Evolutionary conservation across 306 rosid species (phyloP).

Genomic region (Hippophae gyantsensis): DNA sequence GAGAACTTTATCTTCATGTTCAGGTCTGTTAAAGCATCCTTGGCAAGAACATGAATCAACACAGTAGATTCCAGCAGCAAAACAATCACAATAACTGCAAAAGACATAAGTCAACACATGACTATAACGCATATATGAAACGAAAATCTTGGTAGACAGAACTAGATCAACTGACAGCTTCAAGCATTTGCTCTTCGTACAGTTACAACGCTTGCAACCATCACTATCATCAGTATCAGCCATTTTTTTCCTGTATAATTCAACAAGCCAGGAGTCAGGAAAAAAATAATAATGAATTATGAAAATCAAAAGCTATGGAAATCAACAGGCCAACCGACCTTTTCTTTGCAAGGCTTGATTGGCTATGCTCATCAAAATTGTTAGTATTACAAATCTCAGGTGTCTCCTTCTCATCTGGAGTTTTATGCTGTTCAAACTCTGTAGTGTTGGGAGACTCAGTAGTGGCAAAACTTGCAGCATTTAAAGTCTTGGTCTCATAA

Average conservation of each 20-base stretch:
- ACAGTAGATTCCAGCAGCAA: slow-evolving; percentile 51
- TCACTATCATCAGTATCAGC: slow-evolving; percentile 17
- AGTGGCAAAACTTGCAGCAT: slow-evolving; percentile 20
- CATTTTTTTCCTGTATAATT: slow-evolving; percentile 40
- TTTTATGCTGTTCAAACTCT: slow-evolving; percentile 16
- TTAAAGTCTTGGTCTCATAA: slow-evolving; percentile 18
- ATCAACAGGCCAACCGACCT: slow-evolving; percentile 29
- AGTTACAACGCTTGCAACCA: slow-evolving; percentile 53
- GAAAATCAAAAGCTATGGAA: not conserved
- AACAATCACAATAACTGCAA: slow-evolving; percentile 71
- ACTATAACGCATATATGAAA: not conserved
- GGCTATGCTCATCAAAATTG: slow-evolving; percentile 25
- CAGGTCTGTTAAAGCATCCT: slow-evolving; percentile 50
- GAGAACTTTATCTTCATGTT: slow-evolving; percentile 31
- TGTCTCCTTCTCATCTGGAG: slow-evolving; percentile 24
- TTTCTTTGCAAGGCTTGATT: slow-evolving; percentile 36
- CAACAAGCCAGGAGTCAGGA: slow-evolving; percentile 12
- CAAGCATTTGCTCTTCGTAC: slow-evolving; percentile 61
- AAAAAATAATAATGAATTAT: slow-evolving; percentile 3
- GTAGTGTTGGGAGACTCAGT: slow-evolving; percentile 19
- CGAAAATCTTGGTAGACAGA: slow-evolving; percentile 4
- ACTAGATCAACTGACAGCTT: slow-evolving; percentile 53
- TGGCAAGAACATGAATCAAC: slow-evolving; percentile 45
- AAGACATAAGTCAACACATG: slow-evolving; percentile 12
- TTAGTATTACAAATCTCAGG: slow-evolving; percentile 14